A percentile compares a stretch with the other conserved stretches of the same genome.
Conservation (phyloP, 108 stramenopile species). For the Schizochytrium sp. region DNA sequence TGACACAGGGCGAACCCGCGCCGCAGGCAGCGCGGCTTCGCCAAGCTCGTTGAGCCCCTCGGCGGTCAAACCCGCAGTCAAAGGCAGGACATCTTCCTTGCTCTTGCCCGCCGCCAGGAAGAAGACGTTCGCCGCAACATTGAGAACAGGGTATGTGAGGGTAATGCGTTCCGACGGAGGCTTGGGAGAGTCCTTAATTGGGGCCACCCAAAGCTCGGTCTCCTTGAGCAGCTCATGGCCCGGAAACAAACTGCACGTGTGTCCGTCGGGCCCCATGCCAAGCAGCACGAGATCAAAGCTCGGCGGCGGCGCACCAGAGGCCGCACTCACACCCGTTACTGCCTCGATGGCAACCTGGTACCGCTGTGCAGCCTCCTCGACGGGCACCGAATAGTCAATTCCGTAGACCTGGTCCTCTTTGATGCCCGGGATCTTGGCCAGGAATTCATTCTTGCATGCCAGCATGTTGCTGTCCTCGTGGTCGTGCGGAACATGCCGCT, state of each 20-base stretch:
- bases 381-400: neutral
- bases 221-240: slow-evolving; percentile 67
- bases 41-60: neutral
- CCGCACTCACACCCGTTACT: slow-evolving; percentile 25
- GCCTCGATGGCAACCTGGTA: slow-evolving; percentile 59
- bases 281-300: slow-evolving; percentile 75
- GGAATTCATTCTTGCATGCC: slow-evolving; percentile 48
- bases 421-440: slow-evolving; percentile 63
- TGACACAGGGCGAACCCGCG: slow-evolving; percentile 46
- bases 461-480: slow-evolving; percentile 71
- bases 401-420: slow-evolving; percentile 38
- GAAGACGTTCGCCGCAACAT: slow-evolving; percentile 58
- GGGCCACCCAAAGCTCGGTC: slow-evolving; percentile 51
- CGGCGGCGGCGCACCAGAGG: slow-evolving; percentile 29
- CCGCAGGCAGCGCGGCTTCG: slow-evolving; percentile 25
- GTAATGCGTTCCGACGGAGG: slow-evolving; percentile 84
- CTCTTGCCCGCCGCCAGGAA: slow-evolving; percentile 66
- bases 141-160: slow-evolving; percentile 70
- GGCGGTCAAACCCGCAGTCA: neutral
- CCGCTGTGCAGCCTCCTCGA: slow-evolving; percentile 25
- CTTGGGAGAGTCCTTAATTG: slow-evolving; percentile 86
- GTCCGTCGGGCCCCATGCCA: slow-evolving; percentile 92
- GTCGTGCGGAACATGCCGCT: slow-evolving; percentile 71
- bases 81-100: slow-evolving; percentile 53
- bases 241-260: slow-evolving; percentile 89